Base-by-base conservation (phyloP, 192 early-diverging fungal genomes). In the Funneliformis geosporum region DNA sequence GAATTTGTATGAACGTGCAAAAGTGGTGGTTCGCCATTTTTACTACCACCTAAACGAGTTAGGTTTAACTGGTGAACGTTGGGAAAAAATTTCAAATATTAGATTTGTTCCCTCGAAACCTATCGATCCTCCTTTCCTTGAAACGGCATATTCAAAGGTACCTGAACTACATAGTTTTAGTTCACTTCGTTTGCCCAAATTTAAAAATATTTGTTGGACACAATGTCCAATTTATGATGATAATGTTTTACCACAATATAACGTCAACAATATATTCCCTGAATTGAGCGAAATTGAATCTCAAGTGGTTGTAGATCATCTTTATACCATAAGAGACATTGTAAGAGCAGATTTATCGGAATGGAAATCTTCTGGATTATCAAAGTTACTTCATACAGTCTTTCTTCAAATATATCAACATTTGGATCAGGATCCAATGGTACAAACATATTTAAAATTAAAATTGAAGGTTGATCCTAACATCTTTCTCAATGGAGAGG, bases 161-260 rank as follows among this genome's bases (percentile, higher is more conserved):
- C 27, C 25, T 28, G 64, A 66, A 66, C 33, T 66, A 33, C 12
- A 66, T 16, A 14, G 9, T 28, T 66, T 66, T 38, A 8, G 33
- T 33, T 33, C 25, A 18, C 33, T 66, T 16, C 33, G 64, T 38
- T 27, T 18, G 16, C 64, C 64, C 1, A 66, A 66, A 66, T 66
- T 33, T 66, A 33, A 14, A 14, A 66, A 66, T 66, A 27, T 66
- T 38, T 27, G 27, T 4, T 66, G 64, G 64, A 66, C 64, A 18
- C 64, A 66, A 66, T 66, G 25, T 16, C 14, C 64, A 66, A 33
- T 66, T 28, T 66, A 33, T 66, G 64, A 66, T 33, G 64, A 66
- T 66, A 11, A 66, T 33, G 50, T 55, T 55, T 21, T 55, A 4
- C 64, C 64, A 66, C 12, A 27, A 14, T 12, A 21, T 4, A 38